A percentile compares a stretch with the other conserved stretches of the same genome.
phyloP scores from a whole-genome alignment of 2,329 filamentous ascomycete species.

The Fusarium nurragi region DNA sequence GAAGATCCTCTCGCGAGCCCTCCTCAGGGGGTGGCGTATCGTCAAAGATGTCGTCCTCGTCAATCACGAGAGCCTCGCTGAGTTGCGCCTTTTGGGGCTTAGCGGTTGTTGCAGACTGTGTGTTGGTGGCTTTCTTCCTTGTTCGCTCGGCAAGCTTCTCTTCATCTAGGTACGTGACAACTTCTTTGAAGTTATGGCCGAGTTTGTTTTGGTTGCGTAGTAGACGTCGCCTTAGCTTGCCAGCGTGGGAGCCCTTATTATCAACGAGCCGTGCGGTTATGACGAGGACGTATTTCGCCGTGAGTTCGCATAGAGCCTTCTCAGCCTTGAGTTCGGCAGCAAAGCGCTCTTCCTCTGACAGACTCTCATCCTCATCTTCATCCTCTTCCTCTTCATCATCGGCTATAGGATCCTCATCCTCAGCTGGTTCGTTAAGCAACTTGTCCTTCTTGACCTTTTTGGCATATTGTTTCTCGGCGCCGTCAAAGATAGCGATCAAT shows the following conservation, averaged over 20 bases:
- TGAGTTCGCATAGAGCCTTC: slow-evolving; percentile 84
- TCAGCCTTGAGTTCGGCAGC: slow-evolving; percentile 79
- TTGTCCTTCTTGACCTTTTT: slow-evolving; percentile 68
- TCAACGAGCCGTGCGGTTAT: slow-evolving; percentile 81
- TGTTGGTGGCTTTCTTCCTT: slow-evolving; percentile 51
- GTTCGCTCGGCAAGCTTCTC: slow-evolving; percentile 61
- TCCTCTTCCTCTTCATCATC: slow-evolving; percentile 65
- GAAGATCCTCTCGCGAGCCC: slow-evolving; percentile 66
- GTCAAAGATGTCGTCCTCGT: slow-evolving; percentile 56
- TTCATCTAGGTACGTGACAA: slow-evolving; percentile 82
- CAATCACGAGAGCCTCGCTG: slow-evolving; percentile 58
- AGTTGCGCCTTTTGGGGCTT: slow-evolving; percentile 49
- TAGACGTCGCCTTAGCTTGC: slow-evolving; percentile 75
- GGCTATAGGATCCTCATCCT: slow-evolving; percentile 78
- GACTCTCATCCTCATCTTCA: slow-evolving; percentile 63
- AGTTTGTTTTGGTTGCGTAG: slow-evolving; percentile 82
- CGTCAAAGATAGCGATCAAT: slow-evolving; percentile 79
- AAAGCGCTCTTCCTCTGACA: slow-evolving; percentile 67
- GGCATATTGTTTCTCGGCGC: slow-evolving; percentile 80
- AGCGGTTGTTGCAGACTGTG: slow-evolving; percentile 30
- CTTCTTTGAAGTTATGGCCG: slow-evolving; percentile 85
- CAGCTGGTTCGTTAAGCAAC: slow-evolving; percentile 69
- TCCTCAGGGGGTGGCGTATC: slow-evolving; percentile 65
- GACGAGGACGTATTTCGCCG: slow-evolving; percentile 84
- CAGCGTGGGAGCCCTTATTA: slow-evolving; percentile 64